These are phyloP conservation scores for Tolypocladium inflatum DNA, from an alignment of 2,329 filamentous ascomycete species.

Conservation along the genomic window DNA sequence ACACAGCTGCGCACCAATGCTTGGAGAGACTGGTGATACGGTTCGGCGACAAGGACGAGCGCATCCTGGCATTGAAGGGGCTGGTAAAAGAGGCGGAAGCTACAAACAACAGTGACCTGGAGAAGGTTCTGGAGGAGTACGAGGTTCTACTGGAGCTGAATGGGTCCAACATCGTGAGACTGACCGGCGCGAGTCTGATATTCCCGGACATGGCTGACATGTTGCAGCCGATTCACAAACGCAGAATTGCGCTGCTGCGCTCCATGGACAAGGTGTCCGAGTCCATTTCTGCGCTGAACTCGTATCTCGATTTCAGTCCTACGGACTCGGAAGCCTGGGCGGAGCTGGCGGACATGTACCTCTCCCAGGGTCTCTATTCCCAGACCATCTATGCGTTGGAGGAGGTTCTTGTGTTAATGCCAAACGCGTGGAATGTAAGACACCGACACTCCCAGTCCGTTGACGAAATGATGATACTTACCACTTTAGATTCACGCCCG, in stretches of 20 bases:
- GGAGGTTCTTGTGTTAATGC: slow-evolving; percentile 76
- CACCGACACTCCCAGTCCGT: background rate
- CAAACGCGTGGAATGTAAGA: slow-evolving; percentile 91
- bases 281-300: slow-evolving; percentile 63
- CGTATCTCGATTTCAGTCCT: slow-evolving; percentile 72
- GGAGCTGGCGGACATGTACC: slow-evolving; percentile 81
- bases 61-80: slow-evolving; percentile 73
- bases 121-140: slow-evolving; percentile 66
- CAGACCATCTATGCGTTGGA: slow-evolving; percentile 86
- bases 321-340: slow-evolving; percentile 92
- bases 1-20: slow-evolving; percentile 64
- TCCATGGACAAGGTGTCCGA: slow-evolving; percentile 62
- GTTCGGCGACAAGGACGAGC: slow-evolving; percentile 78
- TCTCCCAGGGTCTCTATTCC: slow-evolving; percentile 64
- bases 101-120: slow-evolving; percentile 52
- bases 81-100: slow-evolving; percentile 79
- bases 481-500: slow-evolving; percentile 68
- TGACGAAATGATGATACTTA: slow-evolving; percentile 7
- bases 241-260: slow-evolving; percentile 69
- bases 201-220: slow-evolving; percentile 12
- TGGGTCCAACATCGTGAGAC: slow-evolving; percentile 66
- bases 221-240: slow-evolving; percentile 71
- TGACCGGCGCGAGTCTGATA: background rate
- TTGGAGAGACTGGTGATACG: slow-evolving; percentile 67
- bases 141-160: slow-evolving; percentile 64